Percentiles rank a stretch among this genome's conserved stretches.
Conservation (phyloP, 805 yeast genomes). For the Yamadazyma sp. region DNA sequence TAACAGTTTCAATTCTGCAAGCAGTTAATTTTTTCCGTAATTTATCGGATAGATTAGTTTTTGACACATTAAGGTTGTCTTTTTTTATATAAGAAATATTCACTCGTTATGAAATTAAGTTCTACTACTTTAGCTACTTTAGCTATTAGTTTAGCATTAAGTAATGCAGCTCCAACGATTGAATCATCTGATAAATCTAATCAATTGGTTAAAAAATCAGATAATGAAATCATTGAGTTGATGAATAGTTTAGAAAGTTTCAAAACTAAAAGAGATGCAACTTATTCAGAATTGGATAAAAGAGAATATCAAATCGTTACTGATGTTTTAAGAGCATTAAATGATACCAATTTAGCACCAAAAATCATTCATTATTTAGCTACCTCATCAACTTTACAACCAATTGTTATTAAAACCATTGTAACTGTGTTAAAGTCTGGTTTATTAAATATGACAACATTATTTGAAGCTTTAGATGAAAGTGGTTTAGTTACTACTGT, state of each 20-base stretch:
- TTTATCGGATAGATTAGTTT: no score
- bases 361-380: slow-evolving; percentile 31
- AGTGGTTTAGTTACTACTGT: slow-evolving; percentile 34
- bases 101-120: slow-evolving; percentile 16
- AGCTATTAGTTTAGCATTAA: slow-evolving; percentile 7
- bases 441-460: slow-evolving; percentile 26
- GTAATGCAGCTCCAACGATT: slow-evolving; percentile 14
- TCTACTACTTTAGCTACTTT: slow-evolving; percentile 13
- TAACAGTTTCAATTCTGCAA: no score
- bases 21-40: no score
- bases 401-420: slow-evolving; percentile 24
- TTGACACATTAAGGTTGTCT: no score
- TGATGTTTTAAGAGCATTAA: slow-evolving; percentile 33
- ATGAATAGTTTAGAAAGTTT: slow-evolving; percentile 21
- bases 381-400: slow-evolving; percentile 15
- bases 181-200: slow-evolving; percentile 9
- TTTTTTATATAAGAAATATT: no score
- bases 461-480: slow-evolving; percentile 35
- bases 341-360: slow-evolving; percentile 36
- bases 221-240: slow-evolving; percentile 16
- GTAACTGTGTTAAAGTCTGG: slow-evolving; percentile 33
- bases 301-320: slow-evolving; percentile 42
- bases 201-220: slow-evolving; percentile 14
- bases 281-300: slow-evolving; percentile 24
- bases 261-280: slow-evolving; percentile 28